Conservation (phyloP, 768 basidiomycete species). For the Suillus placidus region DNA sequence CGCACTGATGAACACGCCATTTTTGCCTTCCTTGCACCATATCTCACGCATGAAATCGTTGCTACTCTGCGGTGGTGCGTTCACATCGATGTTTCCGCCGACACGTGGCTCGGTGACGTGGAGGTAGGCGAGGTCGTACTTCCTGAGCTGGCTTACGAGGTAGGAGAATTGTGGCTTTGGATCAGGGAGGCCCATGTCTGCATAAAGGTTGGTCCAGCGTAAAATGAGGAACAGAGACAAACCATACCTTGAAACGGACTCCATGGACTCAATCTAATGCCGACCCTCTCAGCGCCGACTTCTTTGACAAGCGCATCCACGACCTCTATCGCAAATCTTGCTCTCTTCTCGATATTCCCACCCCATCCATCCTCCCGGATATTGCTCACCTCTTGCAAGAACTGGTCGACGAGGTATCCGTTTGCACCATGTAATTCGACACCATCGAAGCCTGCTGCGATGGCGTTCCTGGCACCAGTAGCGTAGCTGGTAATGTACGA, state of each 20-base stretch:
- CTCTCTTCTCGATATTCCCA: constrained; percentile 50
- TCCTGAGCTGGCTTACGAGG: constrained; percentile 30
- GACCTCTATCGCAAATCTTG: constrained; percentile 49
- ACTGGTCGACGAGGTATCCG: constrained; percentile 43
- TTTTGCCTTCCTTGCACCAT: constrained; percentile 22
- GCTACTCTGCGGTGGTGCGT: constrained; percentile 15
- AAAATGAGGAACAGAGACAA: constrained; percentile 7
- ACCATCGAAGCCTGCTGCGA: constrained; percentile 66
- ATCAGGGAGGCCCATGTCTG: constrained; percentile 41
- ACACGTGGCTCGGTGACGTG: constrained; percentile 41
- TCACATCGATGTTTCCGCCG: constrained; percentile 12
- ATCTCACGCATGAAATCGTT: constrained; percentile 31
- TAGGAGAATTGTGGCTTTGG: constrained; percentile 40
- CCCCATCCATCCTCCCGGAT: constrained; percentile 53
- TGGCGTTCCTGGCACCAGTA: constrained; percentile 53
- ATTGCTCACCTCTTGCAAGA: constrained; percentile 43
- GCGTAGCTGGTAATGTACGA: constrained; percentile 49
- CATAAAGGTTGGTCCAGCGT: background rate
- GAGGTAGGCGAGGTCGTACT: constrained; percentile 42
- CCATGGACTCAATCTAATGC: constrained; percentile 49
- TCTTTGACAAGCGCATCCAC: constrained; percentile 43
- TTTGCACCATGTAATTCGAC: constrained; percentile 42
- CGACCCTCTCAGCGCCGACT: constrained; percentile 47
- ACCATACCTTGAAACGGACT: constrained; percentile 34
- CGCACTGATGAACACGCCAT: constrained; percentile 7